Percentiles rank a stretch among this genome's conserved stretches.
phyloP scores from a whole-genome alignment of 768 basidiomycete genomes.

The Clathrus columnatus region DNA sequence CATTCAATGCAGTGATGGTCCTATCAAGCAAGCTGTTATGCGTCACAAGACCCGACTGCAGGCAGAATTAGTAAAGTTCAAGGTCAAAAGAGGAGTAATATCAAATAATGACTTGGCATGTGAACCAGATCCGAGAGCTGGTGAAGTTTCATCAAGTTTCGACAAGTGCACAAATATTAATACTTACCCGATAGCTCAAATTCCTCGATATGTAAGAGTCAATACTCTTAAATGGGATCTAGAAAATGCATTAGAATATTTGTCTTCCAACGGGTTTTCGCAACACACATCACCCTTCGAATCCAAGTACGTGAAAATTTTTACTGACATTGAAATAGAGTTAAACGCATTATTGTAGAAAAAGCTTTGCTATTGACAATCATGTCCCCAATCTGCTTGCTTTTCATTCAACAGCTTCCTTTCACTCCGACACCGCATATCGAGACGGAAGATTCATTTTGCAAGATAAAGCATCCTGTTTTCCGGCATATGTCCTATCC shows the following conservation, averaged over 20 bases:
- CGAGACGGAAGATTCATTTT: slow-evolving; percentile 75
- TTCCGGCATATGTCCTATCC: slow-evolving; percentile 82
- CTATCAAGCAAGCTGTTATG: slow-evolving; percentile 77
- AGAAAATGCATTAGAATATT: slow-evolving; percentile 52
- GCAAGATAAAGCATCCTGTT: slow-evolving; percentile 97
- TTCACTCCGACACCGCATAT: slow-evolving; percentile 69
- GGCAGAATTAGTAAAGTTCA: slow-evolving; percentile 78
- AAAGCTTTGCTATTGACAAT: slow-evolving; percentile 59
- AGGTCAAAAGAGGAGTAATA: slow-evolving; percentile 63
- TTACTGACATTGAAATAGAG: no score
- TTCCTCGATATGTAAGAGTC: slow-evolving; percentile 80
- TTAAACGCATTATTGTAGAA: no score
- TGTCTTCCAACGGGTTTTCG: slow-evolving; percentile 47
- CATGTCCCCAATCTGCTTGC: slow-evolving; percentile 79
- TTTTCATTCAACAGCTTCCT: slow-evolving; percentile 57
- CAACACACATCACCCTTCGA: slow-evolving; percentile 39
- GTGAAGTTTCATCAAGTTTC: slow-evolving; percentile 29
- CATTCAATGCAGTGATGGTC: slow-evolving; percentile 87
- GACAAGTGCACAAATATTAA: not conserved
- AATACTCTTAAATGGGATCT: slow-evolving; percentile 65
- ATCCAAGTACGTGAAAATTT: slow-evolving; percentile 34
- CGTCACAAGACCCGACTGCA: slow-evolving; percentile 85
- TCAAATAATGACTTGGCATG: slow-evolving; percentile 58
- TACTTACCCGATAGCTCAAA: slow-evolving; percentile 36
- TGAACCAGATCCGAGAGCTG: slow-evolving; percentile 51